Evolutionary conservation across 768 basidiomycete species (phyloP).

Genomic region (Cytidiella melzeri): DNA sequence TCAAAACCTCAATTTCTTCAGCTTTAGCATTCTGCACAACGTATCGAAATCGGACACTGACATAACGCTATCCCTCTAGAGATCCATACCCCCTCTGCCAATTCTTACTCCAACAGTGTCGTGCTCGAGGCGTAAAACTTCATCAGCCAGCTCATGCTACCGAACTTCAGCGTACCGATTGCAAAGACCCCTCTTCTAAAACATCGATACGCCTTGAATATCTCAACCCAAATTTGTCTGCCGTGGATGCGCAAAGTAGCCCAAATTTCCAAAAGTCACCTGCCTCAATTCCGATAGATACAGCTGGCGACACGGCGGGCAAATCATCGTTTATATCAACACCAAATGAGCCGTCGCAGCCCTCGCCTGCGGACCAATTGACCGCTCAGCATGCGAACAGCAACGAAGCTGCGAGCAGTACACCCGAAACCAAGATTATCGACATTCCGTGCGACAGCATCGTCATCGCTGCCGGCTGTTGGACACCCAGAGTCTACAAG

Average conservation of each 20-base stretch:
- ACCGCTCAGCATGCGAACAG: background rate
- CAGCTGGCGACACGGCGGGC: background rate
- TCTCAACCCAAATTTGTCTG: constrained; percentile 3
- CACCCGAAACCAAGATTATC: background rate
- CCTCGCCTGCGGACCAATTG: no score
- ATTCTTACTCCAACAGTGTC: constrained; percentile 26
- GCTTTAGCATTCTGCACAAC: background rate
- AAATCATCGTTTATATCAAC: background rate
- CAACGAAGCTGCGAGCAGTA: background rate
- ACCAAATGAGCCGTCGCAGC: background rate
- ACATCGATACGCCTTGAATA: constrained; percentile 18
- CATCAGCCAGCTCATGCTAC: constrained; percentile 26
- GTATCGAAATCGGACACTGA: background rate
- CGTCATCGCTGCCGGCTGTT: constrained; percentile 32
- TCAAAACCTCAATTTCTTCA: background rate
- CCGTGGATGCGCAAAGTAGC: background rate
- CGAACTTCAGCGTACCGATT: constrained; percentile 9
- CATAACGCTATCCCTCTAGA: constrained; percentile 7
- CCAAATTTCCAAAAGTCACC: constrained; percentile 10
- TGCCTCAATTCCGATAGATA: background rate
- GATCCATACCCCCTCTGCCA: constrained; percentile 25
- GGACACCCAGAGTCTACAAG: constrained; percentile 29
- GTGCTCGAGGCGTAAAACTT: constrained; percentile 22
- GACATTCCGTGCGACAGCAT: constrained; percentile 26
- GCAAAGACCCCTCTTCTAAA: constrained; percentile 3